Evolutionary conservation across 306 rosid genomes (phyloP).

Genomic region (Quercus dentata): DNA sequence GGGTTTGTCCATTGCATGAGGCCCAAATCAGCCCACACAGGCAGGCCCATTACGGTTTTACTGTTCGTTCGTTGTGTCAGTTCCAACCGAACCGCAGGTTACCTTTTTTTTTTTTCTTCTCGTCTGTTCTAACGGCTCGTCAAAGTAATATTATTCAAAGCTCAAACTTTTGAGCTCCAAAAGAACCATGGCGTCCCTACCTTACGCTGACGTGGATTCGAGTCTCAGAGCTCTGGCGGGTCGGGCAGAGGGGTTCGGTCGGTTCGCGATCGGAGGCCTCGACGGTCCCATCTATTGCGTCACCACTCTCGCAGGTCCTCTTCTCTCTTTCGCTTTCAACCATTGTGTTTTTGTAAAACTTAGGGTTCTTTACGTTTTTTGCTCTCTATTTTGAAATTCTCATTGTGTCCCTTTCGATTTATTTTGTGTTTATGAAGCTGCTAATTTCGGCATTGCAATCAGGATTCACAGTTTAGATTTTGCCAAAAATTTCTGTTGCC

Average conservation of each 20-base stretch:
- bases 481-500: neutral
- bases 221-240: constrained; percentile 48
- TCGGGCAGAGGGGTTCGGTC: constrained; percentile 61
- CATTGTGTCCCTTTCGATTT: neutral
- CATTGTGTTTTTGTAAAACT: neutral
- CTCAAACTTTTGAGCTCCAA: neutral
- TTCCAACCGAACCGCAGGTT: neutral
- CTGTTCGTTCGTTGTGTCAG: neutral
- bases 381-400: neutral
- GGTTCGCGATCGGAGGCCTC: constrained; percentile 55
- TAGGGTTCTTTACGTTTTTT: neutral
- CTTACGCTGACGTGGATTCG: constrained; percentile 57
- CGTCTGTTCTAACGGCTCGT: neutral
- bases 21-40: neutral
- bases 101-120: neutral
- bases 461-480: neutral
- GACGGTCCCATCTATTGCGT: constrained; percentile 51
- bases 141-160: neutral
- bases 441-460: neutral
- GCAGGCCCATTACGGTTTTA: neutral
- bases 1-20: no score
- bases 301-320: constrained; percentile 51
- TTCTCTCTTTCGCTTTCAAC: neutral
- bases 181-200: constrained; percentile 41
- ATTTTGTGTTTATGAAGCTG: no score